phyloP scores from a whole-genome alignment of 306 rosid genomes.

The Hippophae gyantsensis region DNA sequence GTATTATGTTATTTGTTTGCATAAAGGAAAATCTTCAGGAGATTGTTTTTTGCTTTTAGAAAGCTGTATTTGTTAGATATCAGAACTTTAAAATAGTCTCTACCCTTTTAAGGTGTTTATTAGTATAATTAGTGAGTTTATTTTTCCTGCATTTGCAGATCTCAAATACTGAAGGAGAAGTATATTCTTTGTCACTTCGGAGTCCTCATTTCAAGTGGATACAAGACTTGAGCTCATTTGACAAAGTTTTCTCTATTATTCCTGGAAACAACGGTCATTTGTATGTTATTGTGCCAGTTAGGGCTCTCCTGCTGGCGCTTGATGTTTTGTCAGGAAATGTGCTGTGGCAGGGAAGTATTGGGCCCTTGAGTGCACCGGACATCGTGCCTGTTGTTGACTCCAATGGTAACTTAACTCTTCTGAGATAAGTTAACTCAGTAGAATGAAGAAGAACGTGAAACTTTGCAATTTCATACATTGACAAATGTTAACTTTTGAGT shows the following conservation, averaged over 20 bases:
- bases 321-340: conserved; percentile 58
- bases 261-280: conserved; percentile 74
- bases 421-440: background rate
- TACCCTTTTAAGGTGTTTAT: too few relatives aligned
- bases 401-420: conserved; percentile 39
- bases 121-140: too few relatives aligned
- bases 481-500: background rate
- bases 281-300: conserved; percentile 50
- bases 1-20: background rate
- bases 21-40: too few relatives aligned
- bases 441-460: background rate
- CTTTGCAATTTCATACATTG: background rate
- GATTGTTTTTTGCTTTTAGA: too few relatives aligned
- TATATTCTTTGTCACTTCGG: conserved; percentile 50
- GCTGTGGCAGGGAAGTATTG: conserved; percentile 63
- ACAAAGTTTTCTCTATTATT: conserved; percentile 41
- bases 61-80: too few relatives aligned
- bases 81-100: too few relatives aligned
- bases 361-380: conserved; percentile 48
- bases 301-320: conserved; percentile 53
- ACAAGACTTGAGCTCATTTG: conserved; percentile 62
- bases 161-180: conserved; percentile 59
- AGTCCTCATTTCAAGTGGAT: conserved; percentile 59
- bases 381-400: conserved; percentile 57
- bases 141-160: conserved; percentile 31